Evolutionary conservation across 345 rosid genomes (phyloP), one percentile per base, ranked within the genome.

Genomic region (Linum lewisii): DNA sequence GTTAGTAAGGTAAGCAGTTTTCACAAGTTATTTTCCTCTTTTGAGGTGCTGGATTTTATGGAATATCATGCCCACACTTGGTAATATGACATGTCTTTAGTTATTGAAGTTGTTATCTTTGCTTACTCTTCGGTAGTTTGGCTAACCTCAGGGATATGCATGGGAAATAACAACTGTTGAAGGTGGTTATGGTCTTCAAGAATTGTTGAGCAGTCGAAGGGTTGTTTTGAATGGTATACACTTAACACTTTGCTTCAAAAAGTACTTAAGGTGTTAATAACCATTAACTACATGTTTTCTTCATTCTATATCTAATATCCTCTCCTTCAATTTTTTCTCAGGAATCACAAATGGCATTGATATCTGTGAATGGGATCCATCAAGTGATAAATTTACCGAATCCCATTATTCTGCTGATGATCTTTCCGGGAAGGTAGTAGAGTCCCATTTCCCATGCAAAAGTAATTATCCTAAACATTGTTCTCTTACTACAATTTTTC

Each of bases 151-250:
- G 98, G 98, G 97, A 14, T 92, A 88, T 81, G 77, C 98, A 15
- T 84, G 97, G 98, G 98, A 92, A 73, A 86, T 92, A 64, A 92
- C 98, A 36, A 92, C 98, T 15, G 76, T 66, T 67, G 98, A 92
- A 77, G 97, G 97, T 29, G 97, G 98, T 71, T 79, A 92, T 71
- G 98, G 98, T 54, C 78, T 92, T 53, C 74, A 92, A 26, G 97
- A 88, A 57, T 63, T 88, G 59, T 74, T 88, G 65, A 72, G 73
- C 62, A 79, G 83, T 75, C 83, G 98, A 38, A 79, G 80, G 73
- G 82, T 71, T 77, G 85, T 92, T 65, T 76, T 88, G 19, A 83
- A 81, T 62, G 98, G 98, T 88, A 82, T 24, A 63, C 36, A 5
- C 58, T 59, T 54, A 29, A 25, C 34, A 56, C 36, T 34, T 21